These are phyloP conservation scores for Helenozyma rhizophorensis DNA, from an alignment of 805 yeast species.

Conservation along the genomic window DNA sequence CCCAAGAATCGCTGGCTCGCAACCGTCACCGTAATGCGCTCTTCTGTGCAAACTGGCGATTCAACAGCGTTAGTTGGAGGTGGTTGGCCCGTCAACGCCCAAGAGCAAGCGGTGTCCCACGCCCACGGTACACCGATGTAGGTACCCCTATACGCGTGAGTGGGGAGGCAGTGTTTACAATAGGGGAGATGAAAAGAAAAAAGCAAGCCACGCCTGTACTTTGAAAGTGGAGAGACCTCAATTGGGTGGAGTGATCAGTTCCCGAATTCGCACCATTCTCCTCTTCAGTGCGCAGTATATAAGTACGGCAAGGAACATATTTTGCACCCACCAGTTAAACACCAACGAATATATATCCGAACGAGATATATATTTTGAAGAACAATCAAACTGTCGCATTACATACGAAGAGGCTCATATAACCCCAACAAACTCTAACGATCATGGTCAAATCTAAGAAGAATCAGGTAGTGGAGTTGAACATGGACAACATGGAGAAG, in stretches of 20 bases:
- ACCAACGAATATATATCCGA: not conserved
- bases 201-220: slow-evolving; percentile 6
- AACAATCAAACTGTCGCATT: not conserved
- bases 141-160: no score
- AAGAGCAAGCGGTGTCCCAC: no score
- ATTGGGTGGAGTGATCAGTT: slow-evolving; percentile 1
- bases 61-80: no score
- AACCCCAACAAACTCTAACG: no score
- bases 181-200: not conserved
- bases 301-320: not conserved
- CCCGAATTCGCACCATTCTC: not conserved
- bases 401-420: slow-evolving; percentile 1
- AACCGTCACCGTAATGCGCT: no score
- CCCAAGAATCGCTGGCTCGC: no score
- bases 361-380: not conserved
- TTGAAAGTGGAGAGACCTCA: slow-evolving; percentile 9
- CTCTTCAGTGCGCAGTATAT: slow-evolving; percentile 1
- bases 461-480: slow-evolving; percentile 19
- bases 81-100: no score
- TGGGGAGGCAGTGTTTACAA: not conserved
- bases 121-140: no score
- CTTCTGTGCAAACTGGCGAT: no score
- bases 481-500: slow-evolving; percentile 35
- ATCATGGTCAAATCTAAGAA: slow-evolving; percentile 26
- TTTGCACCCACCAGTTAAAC: slow-evolving; percentile 2